Evolutionary conservation across 2,329 filamentous ascomycete genomes (phyloP).

Genomic region (Colletotrichum tabaci): DNA sequence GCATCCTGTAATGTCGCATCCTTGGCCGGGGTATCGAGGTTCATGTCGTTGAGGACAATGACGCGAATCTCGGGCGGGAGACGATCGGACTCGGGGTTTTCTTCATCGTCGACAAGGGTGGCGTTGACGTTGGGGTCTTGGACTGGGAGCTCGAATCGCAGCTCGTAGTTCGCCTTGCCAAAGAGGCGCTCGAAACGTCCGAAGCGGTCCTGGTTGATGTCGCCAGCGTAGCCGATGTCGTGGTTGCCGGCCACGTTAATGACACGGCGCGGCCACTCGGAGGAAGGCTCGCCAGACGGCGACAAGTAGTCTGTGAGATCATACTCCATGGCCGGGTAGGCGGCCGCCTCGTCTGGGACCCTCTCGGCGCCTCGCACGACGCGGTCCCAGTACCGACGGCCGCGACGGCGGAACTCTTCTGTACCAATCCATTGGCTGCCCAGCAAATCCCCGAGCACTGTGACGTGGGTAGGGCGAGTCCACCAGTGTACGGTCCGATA

Average conservation of each 20-base stretch:
- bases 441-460: constrained; percentile 90
- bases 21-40: constrained; percentile 87
- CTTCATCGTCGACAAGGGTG: constrained; percentile 58
- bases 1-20: constrained; percentile 77
- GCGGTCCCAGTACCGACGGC: constrained; percentile 82
- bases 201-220: constrained; percentile 83
- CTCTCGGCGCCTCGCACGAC: constrained; percentile 80
- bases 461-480: constrained; percentile 86
- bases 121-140: constrained; percentile 55
- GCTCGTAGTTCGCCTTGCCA: constrained; percentile 91
- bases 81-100: constrained; percentile 62
- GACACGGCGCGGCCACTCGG: constrained; percentile 79
- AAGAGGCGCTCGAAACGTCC: constrained; percentile 87
- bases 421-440: constrained; percentile 96
- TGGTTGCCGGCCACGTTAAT: constrained; percentile 97
- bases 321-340: constrained; percentile 64
- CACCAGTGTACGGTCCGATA: constrained; percentile 89
- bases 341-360: constrained; percentile 71
- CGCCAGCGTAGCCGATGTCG: constrained; percentile 95
- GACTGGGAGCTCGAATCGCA: constrained; percentile 77
- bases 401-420: constrained; percentile 83
- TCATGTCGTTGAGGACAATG: constrained; percentile 92
- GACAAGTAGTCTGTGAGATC: constrained; percentile 66
- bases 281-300: constrained; percentile 52
- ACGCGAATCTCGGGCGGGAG: constrained; percentile 81